These are phyloP conservation scores for Ceratobasidium papillatum DNA, from an alignment of 1,284 basidiomycete species.

Conservation along the genomic window DNA sequence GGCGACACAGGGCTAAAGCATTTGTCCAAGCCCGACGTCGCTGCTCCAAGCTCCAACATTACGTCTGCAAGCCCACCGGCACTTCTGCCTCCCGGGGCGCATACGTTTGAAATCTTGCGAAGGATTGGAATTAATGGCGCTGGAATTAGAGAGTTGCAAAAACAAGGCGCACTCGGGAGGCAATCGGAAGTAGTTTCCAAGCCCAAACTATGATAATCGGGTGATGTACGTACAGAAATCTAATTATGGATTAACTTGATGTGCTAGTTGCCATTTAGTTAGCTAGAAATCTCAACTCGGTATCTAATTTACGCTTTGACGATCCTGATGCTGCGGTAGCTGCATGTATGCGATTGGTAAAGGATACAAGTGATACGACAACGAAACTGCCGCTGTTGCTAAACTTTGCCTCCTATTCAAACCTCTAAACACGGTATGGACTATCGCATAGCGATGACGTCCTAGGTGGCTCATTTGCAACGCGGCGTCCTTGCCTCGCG, in stretches of 20 bases:
- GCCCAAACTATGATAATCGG: not conserved
- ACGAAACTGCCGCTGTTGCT: not conserved
- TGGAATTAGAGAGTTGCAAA: conserved; percentile 12
- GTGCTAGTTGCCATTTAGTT: not conserved
- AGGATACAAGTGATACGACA: not conserved
- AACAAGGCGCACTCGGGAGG: conserved; percentile 29
- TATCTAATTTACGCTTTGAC: too few species aligned
- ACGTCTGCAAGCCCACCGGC: not conserved
- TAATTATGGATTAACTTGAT: not conserved
- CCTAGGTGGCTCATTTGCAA: not conserved
- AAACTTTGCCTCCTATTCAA: not conserved
- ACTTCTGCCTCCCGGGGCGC: not conserved
- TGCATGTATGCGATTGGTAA: not conserved
- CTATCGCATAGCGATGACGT: not conserved
- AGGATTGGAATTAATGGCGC: not conserved
- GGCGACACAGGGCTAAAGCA: too few species aligned
- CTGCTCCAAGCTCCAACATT: not conserved
- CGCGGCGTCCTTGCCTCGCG: not conserved
- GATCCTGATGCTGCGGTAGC: not conserved
- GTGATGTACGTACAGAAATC: not conserved
- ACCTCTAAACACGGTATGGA: not conserved
- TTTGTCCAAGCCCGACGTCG: not conserved
- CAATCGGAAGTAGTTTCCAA: not conserved
- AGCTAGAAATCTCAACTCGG: not conserved
- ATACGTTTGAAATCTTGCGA: conserved; percentile 27